Percentiles rank a stretch among this genome's conserved stretches.
phyloP scores from a whole-genome alignment of 768 basidiomycete species.

The Dacryopinax primogenitus region DNA sequence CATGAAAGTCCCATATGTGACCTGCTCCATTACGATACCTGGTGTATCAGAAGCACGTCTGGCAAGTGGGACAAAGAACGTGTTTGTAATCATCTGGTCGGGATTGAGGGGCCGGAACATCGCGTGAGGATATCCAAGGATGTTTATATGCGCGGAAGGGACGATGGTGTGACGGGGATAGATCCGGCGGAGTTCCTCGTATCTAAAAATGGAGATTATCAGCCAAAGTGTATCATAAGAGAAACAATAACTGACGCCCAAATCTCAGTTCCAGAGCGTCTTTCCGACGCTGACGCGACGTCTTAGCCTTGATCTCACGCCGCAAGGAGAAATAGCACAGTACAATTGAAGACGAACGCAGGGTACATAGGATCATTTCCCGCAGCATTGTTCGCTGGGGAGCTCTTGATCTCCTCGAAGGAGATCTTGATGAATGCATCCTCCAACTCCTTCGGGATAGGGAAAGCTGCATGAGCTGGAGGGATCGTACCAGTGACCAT shows the following conservation, averaged over 20 bases:
- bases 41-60: slow-evolving; percentile 32
- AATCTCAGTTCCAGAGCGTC: slow-evolving; percentile 35
- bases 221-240: neutral
- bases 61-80: slow-evolving; percentile 38
- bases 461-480: neutral
- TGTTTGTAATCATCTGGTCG: slow-evolving; percentile 37
- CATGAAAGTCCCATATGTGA: slow-evolving; percentile 44
- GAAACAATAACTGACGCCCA: slow-evolving; percentile 32
- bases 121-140: slow-evolving; percentile 42
- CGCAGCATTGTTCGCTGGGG: neutral
- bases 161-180: slow-evolving; percentile 54
- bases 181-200: slow-evolving; percentile 40
- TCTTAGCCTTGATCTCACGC: neutral
- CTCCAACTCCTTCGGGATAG: slow-evolving; percentile 15
- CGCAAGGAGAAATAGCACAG: neutral
- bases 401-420: slow-evolving; percentile 25
- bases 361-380: slow-evolving; percentile 4
- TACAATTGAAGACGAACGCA: neutral
- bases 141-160: slow-evolving; percentile 33
- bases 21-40: slow-evolving; percentile 41
- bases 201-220: slow-evolving; percentile 21
- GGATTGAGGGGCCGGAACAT: slow-evolving; percentile 35
- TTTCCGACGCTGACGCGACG: slow-evolving; percentile 37
- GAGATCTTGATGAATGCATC: slow-evolving; percentile 39
- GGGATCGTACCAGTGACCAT: neutral